phyloP scores from a whole-genome alignment of 1,139 yeast genomes.

The Hemisphaericaspora xylanilytica region DNA sequence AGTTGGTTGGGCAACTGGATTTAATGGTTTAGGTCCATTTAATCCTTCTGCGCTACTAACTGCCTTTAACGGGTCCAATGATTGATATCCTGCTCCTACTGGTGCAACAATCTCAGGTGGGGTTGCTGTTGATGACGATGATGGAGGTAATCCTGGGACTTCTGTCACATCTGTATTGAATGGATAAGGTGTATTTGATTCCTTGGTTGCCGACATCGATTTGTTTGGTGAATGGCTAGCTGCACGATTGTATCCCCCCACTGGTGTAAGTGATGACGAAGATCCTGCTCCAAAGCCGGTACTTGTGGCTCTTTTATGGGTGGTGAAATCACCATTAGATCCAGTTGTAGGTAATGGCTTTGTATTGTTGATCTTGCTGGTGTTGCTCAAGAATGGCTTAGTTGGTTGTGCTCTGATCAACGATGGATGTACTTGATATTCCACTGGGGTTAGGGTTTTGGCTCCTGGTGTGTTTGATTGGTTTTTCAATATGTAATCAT shows the following conservation, averaged over 20 bases:
- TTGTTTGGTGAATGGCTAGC: slow-evolving; percentile 3
- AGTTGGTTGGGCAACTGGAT: slow-evolving; percentile 43
- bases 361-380: slow-evolving; percentile 4
- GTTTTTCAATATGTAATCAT: slow-evolving; percentile 58
- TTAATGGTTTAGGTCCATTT: slow-evolving; percentile 44
- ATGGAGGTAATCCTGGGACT: neutral
- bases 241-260: neutral
- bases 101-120: neutral
- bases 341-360: neutral
- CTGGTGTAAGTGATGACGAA: slow-evolving; percentile 2
- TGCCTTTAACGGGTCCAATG: slow-evolving; percentile 37
- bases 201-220: neutral
- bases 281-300: neutral
- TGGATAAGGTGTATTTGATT: slow-evolving; percentile 1
- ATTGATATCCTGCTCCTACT: slow-evolving; percentile 17
- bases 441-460: slow-evolving; percentile 58
- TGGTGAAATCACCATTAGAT: neutral
- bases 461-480: slow-evolving; percentile 33
- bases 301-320: too few relatives aligned
- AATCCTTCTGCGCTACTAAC: slow-evolving; percentile 19
- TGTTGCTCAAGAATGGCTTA: slow-evolving; percentile 42
- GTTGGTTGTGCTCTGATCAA: slow-evolving; percentile 38
- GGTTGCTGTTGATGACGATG: neutral
- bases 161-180: neutral
- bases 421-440: slow-evolving; percentile 74